phyloP scores from a whole-genome alignment of 441 rosid genomes.

The Dalechampia spathulata region DNA sequence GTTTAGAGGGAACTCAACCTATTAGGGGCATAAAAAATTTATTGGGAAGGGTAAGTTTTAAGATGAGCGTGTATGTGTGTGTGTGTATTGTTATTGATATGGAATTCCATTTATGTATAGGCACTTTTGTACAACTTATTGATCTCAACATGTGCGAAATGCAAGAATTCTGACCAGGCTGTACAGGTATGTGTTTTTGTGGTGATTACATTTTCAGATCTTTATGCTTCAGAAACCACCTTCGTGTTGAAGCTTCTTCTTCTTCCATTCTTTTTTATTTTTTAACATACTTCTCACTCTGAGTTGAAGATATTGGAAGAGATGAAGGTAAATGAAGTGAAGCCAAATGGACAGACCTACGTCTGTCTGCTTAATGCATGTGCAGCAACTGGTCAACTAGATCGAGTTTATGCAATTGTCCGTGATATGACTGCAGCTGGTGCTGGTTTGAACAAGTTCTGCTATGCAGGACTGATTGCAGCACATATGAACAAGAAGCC shows the following conservation, averaged over 20 bases:
- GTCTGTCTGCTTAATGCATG: conserved; percentile 79
- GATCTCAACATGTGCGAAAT: conserved; percentile 87
- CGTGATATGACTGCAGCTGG: conserved; percentile 99
- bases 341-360: conserved; percentile 88
- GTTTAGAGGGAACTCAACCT: no score
- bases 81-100: background rate
- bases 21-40: background rate
- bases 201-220: no score
- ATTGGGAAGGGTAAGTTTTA: background rate
- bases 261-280: background rate
- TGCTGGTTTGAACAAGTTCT: conserved; percentile 84
- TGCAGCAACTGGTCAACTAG: conserved; percentile 77
- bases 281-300: conserved; percentile 7
- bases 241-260: background rate
- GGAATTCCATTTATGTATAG: conserved; percentile 26
- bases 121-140: conserved; percentile 71
- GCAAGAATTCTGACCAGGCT: conserved; percentile 69
- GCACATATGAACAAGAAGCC: conserved; percentile 75
- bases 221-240: background rate
- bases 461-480: conserved; percentile 89
- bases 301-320: conserved; percentile 66
- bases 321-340: conserved; percentile 82
- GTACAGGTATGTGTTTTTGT: conserved; percentile 46
- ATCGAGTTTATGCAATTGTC: conserved; percentile 85
- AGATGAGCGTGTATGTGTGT: background rate